Base-by-base conservation (phyloP, 169 alveolate species). In the Amoebophrya sp. region DNA sequence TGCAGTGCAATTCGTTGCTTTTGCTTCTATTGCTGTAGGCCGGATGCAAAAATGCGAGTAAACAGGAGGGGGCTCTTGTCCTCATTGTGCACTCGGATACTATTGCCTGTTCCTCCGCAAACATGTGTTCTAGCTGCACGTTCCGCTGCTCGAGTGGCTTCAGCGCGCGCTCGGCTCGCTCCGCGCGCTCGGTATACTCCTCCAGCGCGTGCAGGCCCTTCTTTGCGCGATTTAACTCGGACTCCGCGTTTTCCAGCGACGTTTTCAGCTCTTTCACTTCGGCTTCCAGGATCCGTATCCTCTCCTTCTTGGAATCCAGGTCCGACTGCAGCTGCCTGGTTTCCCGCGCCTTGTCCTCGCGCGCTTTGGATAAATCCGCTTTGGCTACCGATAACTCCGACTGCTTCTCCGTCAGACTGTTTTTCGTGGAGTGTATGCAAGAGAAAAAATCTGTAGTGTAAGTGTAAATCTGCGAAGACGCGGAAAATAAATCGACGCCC, bases 161-260 rank as follows among this genome's bases (percentile, higher is more conserved):
- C 40, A 41, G 54, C 93, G 89, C 89, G 47, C 90, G 77, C 90
- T 92, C 93, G 7, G 93, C 93, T 33, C 77, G 90, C 40, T 90
- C 93, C 7, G 93, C 93, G 23, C 93, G 90, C 83, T 92, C 93
- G 29, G 89, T 32, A 54, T 39, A 35, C 3, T 91, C 92, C 40
- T 77, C 89, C 66, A 92, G 55, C 77, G 53, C 90, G 0, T 14
- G 0, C 39, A 77, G 89, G 40, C 40, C 23, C 38, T 23, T 25
- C 40, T 77, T 77, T n/a, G 89, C 89, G 40, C 18, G 7, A 7
- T 47, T 18, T 7, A 47, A 18, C 66, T 47, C 66, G 66, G 66
- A 18, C 66, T 47, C 66, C 66, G 66, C 18, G 29, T 7, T 47
- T 18, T 47, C 66, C 66, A 47, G 66, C 18, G 66, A 12, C 66